Conservation (phyloP, 2,329 filamentous ascomycete species). For the Didymosphaeria variabile region DNA sequence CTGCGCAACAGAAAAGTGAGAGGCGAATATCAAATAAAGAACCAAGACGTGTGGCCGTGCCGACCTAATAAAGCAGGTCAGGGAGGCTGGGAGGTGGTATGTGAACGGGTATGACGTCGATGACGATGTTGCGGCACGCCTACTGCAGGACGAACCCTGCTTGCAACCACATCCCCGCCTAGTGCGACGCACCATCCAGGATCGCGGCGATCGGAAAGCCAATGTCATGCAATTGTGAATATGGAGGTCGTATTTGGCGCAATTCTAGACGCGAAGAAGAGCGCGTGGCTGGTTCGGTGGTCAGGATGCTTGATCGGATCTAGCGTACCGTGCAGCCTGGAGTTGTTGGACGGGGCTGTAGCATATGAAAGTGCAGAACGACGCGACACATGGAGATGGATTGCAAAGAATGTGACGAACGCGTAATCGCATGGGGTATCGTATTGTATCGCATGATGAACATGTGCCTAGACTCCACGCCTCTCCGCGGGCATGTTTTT, state of each 20-base stretch:
- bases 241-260: constrained; percentile 24
- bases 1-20: background rate
- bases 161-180: constrained; percentile 31
- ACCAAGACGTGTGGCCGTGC: constrained; percentile 34
- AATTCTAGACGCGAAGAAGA: background rate
- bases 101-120: constrained; percentile 41
- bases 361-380: background rate
- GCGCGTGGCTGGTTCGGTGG: background rate
- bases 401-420: background rate
- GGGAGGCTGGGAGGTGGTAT: constrained; percentile 34
- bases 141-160: constrained; percentile 38
- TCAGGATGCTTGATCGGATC: background rate
- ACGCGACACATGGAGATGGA: background rate
- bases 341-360: background rate
- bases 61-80: constrained; percentile 32
- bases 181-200: constrained; percentile 32
- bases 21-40: constrained; percentile 14
- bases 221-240: constrained; percentile 35
- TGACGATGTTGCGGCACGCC: constrained; percentile 34
- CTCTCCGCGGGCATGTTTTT: constrained; percentile 62
- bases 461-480: constrained; percentile 29
- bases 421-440: constrained; percentile 20
- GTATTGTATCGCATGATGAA: constrained; percentile 6
- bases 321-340: background rate
- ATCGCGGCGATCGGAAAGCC: constrained; percentile 37